Base-by-base conservation (phyloP, 2,329 filamentous ascomycete genomes). In the Acephala macrosclerotiorum region DNA sequence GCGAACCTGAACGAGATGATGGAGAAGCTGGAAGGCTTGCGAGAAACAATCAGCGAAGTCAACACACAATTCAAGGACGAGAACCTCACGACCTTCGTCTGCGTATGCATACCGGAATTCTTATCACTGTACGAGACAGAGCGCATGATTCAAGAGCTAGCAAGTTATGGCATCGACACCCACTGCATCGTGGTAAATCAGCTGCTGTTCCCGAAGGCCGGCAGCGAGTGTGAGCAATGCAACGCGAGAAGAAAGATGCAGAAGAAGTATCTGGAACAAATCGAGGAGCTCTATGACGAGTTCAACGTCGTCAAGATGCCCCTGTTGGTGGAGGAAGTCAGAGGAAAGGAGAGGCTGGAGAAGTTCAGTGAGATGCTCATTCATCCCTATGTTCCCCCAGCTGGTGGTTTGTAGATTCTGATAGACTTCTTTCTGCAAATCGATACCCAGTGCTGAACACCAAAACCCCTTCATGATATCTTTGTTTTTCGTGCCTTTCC, bases 261-360 rank as follows among this genome's bases (percentile, higher is more conserved):
- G 85, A 96, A 94, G 85, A 99, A 99, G 83, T 99, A 99, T 78
- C 85, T 99, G 51, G 94, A 98, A 77, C 95, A 99, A 84, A 98
- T 98, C 75, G 94, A 97, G 81, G 96, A 99, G 83, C 82, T 99
- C 66, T 99, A 99, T 78, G 94, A 97, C 76, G 96, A 99, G 79
- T 99, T 99, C 83, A 97, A 99, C 77, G 94, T 99, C 45, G 95
- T 99, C 72, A 95, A 95, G 85, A 98, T 99, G 94, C 96, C 96
- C 42, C 80, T 99, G 75, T 82, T 99, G 66, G 93, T 97, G 1
- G 95, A 99, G 79, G 96, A 99, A 82, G 94, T 99, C 11, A 85
- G 96, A 75, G 96, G 96, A 53, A 97, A 96, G 84, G 95, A 98
- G 76, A 95, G 89, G 80, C 82, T 99, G 73, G 94, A 96, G 81